Percentiles rank a stretch among this genome's conserved stretches.
Evolutionary conservation across 2,329 filamentous ascomycete species (phyloP).

Genomic region (Chaetomium olivaceum): DNA sequence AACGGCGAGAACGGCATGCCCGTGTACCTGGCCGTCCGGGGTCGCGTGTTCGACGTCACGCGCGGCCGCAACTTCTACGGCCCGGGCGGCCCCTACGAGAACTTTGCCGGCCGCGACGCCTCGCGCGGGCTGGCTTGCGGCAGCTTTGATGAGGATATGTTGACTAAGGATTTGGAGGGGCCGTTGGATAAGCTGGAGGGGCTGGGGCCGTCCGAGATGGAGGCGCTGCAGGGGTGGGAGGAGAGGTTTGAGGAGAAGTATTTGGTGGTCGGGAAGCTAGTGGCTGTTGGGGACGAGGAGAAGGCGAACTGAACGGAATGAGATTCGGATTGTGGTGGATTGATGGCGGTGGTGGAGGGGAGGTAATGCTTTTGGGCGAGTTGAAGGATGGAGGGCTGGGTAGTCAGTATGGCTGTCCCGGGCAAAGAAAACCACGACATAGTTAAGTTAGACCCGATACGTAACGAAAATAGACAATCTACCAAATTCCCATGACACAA

Average conservation of each 20-base stretch:
- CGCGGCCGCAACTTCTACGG: conserved; percentile 92
- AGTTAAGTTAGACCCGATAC: not conserved
- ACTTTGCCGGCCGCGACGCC: conserved; percentile 93
- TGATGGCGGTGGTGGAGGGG: not conserved
- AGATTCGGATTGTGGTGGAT: not conserved
- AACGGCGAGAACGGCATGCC: conserved; percentile 73
- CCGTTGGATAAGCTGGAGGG: conserved; percentile 76
- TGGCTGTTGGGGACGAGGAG: conserved; percentile 52
- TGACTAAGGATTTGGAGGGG: conserved; percentile 85
- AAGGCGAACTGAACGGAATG: conserved; percentile 1
- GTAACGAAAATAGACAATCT: conserved; percentile 4
- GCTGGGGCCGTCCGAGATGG: conserved; percentile 72
- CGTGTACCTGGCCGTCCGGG: conserved; percentile 89
- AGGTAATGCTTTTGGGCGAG: not conserved
- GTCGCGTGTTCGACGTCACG: conserved; percentile 87
- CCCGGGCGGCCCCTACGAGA: conserved; percentile 89
- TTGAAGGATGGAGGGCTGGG: not conserved
- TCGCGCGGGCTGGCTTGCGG: conserved; percentile 83
- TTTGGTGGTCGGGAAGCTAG: conserved; percentile 84
- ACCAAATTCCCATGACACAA: not conserved
- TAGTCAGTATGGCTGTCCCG: not conserved
- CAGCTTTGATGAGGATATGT: conserved; percentile 92
- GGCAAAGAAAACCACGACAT: not conserved
- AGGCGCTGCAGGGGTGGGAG: conserved; percentile 87
- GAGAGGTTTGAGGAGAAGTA: conserved; percentile 94